Evolutionary conservation across 495 filamentous ascomycete species (phyloP), one percentile per base, ranked within the genome.

Genomic region (Daldinia decipiens): DNA sequence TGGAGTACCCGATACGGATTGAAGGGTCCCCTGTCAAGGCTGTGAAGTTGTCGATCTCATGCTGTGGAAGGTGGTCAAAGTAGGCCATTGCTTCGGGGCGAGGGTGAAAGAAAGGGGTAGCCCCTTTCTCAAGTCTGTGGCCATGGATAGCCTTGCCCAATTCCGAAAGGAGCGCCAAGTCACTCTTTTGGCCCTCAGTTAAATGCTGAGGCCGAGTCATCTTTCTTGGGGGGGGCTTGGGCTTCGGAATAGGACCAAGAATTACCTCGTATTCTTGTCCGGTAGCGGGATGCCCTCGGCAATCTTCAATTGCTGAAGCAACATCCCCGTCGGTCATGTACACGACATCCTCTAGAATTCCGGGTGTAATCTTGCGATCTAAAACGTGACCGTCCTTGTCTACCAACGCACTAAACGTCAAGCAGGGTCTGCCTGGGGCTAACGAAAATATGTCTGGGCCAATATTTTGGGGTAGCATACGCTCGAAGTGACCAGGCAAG

Each of bases 331-430:
- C 88, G 0, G 92, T 95, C 45, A 97, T 77, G 63, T 87, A 88
- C 21, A 90, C 80, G n/a, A 98, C 92, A 54, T 94, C 89, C 7
- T 83, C 82, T 9, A 95, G 79, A 1, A 81, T 86, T 3, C 91
- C 93, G n/a, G 91, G 88, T 4, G 85, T 81, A 39, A 98, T 84
- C n/a, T 87, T 89, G 13, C 79, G 83, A 3, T 95, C 91, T 8
- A 94, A 70, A 19, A 96, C 78, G 5, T 89, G 79, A 9, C 93
- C 95, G 4, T 76, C 68, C 3, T 86, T 79, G 17, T 83, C 79
- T 54, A 98, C 80, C 59, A 86, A 89, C 4, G 91, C 88, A 70
- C 92, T 95, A 77, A 98, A 93, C 0, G 94, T 97, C 57, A 98
- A 79, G 26, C 88, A 90, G 0, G 91, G 90, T 26, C 90, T 84